Evolutionary conservation across 768 basidiomycete genomes (phyloP), one percentile per base, ranked within the genome.

Genomic region (Leccinum incarnatum): DNA sequence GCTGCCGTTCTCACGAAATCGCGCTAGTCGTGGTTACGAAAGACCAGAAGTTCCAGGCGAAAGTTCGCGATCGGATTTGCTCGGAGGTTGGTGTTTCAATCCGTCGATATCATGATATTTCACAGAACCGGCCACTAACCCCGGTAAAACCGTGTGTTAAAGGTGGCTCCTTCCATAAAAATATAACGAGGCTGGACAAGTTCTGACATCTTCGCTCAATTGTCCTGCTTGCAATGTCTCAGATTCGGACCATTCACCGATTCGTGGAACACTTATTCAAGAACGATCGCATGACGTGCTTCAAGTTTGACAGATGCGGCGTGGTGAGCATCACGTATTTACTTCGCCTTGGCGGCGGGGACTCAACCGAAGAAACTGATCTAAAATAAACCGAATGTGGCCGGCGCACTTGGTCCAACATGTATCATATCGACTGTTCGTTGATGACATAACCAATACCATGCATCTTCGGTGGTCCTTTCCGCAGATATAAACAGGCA

Each of bases 401-500:
- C 40, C 10, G 40, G 40, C n/a, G 19, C 40, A 40, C 37, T 34
- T 34, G 34, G 17, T 40, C 37, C 14, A 5, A 11, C 15, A 49
- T 53, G 12, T 21, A 21, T 21, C 19, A 19, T 15, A 7, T 29
- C 27, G n/a, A 40, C 37, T 48, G 19, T 23, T 15, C 27, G 42
- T 6, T 23, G 48, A 21, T 55, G 55, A 55, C 48, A 19, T 55
- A 37, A 52, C 47, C 5, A 2, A 21, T 30, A 50, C n/a, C 12
- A 29, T 17, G 32, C 51, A 34, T 32, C 51, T 34, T 51, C 6
- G 21, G 11, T 50, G 17, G 49, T 47, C 14, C 14, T 17, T 30
- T 30, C 12, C 21, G 30, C 57, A 49, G 30, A 62, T 62, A 62
- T 62, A 57, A 57, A n/a, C 25, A 19, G 45, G 19, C 7, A 8